These are phyloP conservation scores for Aspergillus sp. DNA, from an alignment of 2,329 filamentous ascomycete species.

Conservation along the genomic window DNA sequence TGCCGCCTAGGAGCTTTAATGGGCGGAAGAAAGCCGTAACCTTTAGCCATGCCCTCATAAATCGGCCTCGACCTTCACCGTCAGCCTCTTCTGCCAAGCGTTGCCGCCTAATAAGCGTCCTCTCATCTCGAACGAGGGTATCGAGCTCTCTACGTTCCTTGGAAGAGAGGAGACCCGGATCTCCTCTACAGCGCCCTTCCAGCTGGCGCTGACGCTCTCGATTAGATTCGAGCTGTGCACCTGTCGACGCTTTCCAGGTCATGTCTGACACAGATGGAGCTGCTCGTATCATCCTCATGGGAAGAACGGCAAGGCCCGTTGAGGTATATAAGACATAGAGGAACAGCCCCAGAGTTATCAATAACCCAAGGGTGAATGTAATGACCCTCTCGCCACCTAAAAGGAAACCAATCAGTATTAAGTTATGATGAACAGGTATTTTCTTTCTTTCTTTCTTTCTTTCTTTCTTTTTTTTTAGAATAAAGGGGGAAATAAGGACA, in stretches of 20 bases:
- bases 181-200: slow-evolving; percentile 78
- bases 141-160: slow-evolving; percentile 91
- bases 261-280: slow-evolving; percentile 83
- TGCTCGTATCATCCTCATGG: slow-evolving; percentile 88
- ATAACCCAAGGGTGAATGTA: slow-evolving; percentile 83
- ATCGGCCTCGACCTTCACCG: slow-evolving; percentile 72
- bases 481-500: too few relatives aligned
- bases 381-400: slow-evolving; percentile 83
- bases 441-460: too few relatives aligned
- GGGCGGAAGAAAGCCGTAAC: slow-evolving; percentile 80
- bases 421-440: neutral
- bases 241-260: slow-evolving; percentile 72
- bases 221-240: slow-evolving; percentile 80
- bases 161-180: slow-evolving; percentile 70
- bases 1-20: slow-evolving; percentile 81
- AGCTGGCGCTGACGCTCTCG: slow-evolving; percentile 89
- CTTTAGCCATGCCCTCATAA: slow-evolving; percentile 78
- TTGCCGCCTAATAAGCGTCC: slow-evolving; percentile 85
- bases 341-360: slow-evolving; percentile 82
- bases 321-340: slow-evolving; percentile 89
- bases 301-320: slow-evolving; percentile 82
- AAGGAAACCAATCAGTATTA: neutral
- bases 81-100: slow-evolving; percentile 70
- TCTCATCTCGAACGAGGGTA: slow-evolving; percentile 81
- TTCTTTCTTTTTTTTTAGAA: too few relatives aligned